Evolutionary conservation across 805 yeast species (phyloP), one percentile per base, ranked within the genome.

Genomic region (Middelhovenomyces tepae): DNA sequence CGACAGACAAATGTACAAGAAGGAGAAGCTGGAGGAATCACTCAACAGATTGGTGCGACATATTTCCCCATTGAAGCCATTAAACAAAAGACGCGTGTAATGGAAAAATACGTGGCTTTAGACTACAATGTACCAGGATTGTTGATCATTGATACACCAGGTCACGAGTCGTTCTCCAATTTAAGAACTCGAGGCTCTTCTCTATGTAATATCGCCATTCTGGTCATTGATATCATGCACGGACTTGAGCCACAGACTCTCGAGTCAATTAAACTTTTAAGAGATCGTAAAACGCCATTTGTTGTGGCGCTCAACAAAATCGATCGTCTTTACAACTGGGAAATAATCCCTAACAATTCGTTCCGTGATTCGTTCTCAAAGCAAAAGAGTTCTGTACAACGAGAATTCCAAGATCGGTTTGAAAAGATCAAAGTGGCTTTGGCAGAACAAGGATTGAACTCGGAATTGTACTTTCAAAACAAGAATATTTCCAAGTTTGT

Each of bases 21-120:
- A 59, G 99, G 98, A 56, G 99, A 91, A 67, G 99, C 99, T 36
- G 99, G 99, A 69, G 99, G 99, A 69, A 91, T 91, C 59, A 91
- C 99, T 45, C 99, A 91, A 72, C 99, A 91, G 65, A 91, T 91
- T 56, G 99, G 99, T 75, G 99, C 99, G 36, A 91, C 99, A 15
- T 91, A 91, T 60, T 91, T 91, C 84, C 98, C 98, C 41, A 86
- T 91, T 47, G 93, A 81, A 19, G 86, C 96, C 27, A 84, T 91
- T 52, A 78, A 78, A 60, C 76, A 76, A 54, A 91, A 91, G 66
- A 91, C 97, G 17, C 80, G 75, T 28, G 93, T 81, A 32, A 89
- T 91, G 96, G 74, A 82, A 37, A 68, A 75, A 44, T 81, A 76
- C 56, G 95, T 84, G 58, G 81, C 82, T 54, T 69, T 80, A 15